Conservation (phyloP, 768 basidiomycete genomes). For the Cystofilobasidium ferigula region DNA sequence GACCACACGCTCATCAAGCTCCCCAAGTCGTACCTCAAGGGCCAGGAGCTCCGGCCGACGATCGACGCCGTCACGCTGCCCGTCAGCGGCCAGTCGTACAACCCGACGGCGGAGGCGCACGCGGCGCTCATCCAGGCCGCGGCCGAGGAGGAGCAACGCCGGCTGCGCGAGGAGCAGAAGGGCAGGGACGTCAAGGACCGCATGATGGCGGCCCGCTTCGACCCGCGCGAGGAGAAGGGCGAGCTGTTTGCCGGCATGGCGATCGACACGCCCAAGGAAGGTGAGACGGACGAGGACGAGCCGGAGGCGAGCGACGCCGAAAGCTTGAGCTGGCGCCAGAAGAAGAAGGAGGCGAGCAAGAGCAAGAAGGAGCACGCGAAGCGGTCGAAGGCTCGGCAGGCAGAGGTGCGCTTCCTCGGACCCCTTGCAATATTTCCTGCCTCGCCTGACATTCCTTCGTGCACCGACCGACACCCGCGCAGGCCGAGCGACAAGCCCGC, state of each 20-base stretch:
- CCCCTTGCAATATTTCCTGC: neutral
- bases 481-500: conserved; percentile 18
- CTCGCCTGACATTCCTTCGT: neutral
- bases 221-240: conserved; percentile 40
- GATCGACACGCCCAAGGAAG: conserved; percentile 37
- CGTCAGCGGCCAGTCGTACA: conserved; percentile 78
- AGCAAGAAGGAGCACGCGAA: conserved; percentile 29
- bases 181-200: conserved; percentile 48
- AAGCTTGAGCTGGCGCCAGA: conserved; percentile 4
- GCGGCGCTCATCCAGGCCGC: conserved; percentile 59
- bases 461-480: neutral
- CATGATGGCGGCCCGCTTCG: conserved; percentile 45
- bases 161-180: conserved; percentile 48
- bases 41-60: neutral
- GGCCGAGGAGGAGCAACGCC: conserved; percentile 53
- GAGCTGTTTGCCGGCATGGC: conserved; percentile 46
- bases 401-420: neutral
- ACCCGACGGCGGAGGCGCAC: conserved; percentile 65
- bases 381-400: conserved; percentile 20
- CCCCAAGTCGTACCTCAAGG: conserved; percentile 12
- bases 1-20: conserved; percentile 37
- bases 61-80: conserved; percentile 42
- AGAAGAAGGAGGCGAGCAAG: neutral
- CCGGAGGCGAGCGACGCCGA: conserved; percentile 33
- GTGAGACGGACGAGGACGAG: conserved; percentile 35